phyloP scores from a whole-genome alignment of 2,329 filamentous ascomycete genomes.

The Setomelanomma holmii region DNA sequence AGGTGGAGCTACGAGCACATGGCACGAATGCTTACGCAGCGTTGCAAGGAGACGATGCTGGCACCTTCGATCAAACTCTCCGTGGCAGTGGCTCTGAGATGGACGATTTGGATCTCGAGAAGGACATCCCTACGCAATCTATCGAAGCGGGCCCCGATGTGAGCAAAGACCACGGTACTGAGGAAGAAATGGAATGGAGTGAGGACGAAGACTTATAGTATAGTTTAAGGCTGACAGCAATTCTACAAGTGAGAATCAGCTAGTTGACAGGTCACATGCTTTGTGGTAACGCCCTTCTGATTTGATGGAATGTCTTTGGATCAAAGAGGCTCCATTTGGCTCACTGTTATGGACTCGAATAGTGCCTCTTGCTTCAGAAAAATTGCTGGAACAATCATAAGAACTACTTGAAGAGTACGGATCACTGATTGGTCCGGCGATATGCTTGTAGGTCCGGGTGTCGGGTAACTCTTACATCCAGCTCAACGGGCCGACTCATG shows the following conservation, averaged over 20 bases:
- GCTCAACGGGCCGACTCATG: not conserved
- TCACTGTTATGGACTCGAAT: no score
- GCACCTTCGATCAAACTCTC: not conserved
- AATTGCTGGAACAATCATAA: not conserved
- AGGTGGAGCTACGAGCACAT: slow-evolving; percentile 27
- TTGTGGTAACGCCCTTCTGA: no score
- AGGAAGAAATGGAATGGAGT: no score
- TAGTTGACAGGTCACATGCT: no score
- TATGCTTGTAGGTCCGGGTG: not conserved
- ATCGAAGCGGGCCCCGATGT: not conserved
- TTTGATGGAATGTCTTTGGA: no score
- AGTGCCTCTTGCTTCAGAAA: not conserved
- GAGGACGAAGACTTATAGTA: no score
- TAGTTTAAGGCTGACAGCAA: not conserved
- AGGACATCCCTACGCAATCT: not conserved
- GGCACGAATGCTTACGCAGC: slow-evolving; percentile 33
- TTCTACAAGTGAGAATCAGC: not conserved
- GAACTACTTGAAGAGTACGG: not conserved
- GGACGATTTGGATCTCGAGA: not conserved
- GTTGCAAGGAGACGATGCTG: slow-evolving; percentile 14
- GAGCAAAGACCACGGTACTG: not conserved
- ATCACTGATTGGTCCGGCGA: not conserved
- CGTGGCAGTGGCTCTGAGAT: not conserved
- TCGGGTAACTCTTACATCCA: no score
- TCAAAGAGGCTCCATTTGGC: no score